These are phyloP conservation scores for Colletotrichum filicis DNA, from an alignment of 2,329 filamentous ascomycete genomes.

Conservation along the genomic window DNA sequence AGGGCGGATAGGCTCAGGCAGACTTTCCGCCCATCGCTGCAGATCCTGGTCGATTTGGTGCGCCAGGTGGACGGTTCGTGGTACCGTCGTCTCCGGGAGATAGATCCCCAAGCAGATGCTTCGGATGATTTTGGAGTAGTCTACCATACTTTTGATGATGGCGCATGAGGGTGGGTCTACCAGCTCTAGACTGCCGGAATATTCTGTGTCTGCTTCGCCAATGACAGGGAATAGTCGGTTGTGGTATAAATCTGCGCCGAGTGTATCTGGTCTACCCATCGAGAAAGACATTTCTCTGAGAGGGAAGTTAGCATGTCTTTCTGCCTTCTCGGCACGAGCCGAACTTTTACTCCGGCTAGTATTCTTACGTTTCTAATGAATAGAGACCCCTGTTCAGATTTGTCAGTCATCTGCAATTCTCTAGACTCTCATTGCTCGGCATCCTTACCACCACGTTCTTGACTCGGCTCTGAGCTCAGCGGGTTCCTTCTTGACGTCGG, in stretches of 20 bases:
- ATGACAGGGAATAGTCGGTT: slow-evolving; percentile 49
- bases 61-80: slow-evolving; percentile 37
- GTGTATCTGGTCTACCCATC: slow-evolving; percentile 58
- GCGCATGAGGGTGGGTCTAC: slow-evolving; percentile 41
- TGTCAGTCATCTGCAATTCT: background rate
- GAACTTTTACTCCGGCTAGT: rapidly evolving
- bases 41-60: slow-evolving; percentile 39
- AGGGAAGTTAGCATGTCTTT: background rate
- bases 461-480: slow-evolving; percentile 50
- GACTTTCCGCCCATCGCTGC: slow-evolving; percentile 37
- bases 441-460: slow-evolving; percentile 57
- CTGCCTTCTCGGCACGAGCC: background rate
- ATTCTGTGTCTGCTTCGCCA: slow-evolving; percentile 27
- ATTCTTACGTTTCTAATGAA: slow-evolving; percentile 54
- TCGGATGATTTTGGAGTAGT: slow-evolving; percentile 42
- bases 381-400: slow-evolving; percentile 50
- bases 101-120: slow-evolving; percentile 41
- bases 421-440: too few species aligned
- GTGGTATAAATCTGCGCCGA: slow-evolving; percentile 60
- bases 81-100: slow-evolving; percentile 36
- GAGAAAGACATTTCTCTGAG: slow-evolving; percentile 58
- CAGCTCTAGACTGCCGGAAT: slow-evolving; percentile 14
- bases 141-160: slow-evolving; percentile 42
- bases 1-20: slow-evolving; percentile 40
- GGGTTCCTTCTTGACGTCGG: slow-evolving; percentile 44